Evolutionary conservation across 306 rosid genomes (phyloP), one percentile per base, ranked within the genome.

Genomic region (Castanea mollissima): DNA sequence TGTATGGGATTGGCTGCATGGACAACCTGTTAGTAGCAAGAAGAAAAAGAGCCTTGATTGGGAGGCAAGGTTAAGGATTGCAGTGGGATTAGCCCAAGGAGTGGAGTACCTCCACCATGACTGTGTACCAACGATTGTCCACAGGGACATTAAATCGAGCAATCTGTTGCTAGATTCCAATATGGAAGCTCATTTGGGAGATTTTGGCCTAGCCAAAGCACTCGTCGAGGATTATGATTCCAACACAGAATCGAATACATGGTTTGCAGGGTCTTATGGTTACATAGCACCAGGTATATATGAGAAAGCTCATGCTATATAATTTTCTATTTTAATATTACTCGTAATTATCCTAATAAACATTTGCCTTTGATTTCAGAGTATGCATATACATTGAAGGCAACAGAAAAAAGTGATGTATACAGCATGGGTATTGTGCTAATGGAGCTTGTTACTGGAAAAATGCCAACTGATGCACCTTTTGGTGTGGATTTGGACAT

Each of bases 161-260:
- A 95, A 95, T 55, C 60, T 95, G 20, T 79, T 95, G 87, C 90
- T 95, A 10, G 97, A 95, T 85, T 89, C 96, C 54, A 84, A 84
- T 57, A 86, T 95, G 99, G 96, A 93, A 31, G 96, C 99, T 54
- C 99, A 95, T 81, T 86, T 95, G 87, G 98, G 99, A 38, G 99
- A 95, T 75, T 95, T 93, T 14, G 99, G 99, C 52, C 89, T 95
- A 38, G 99, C 99, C 55, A 95, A 93, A 78, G 74, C 86, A 34
- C 64, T 93, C 13, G 31, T 63, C 1, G 99, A 94, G 83, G 86
- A 82, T 59, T 80, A 69, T 32, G 98, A 95, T 76, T 83, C 94
- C 0, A 80, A 84, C 77, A 89, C 94, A 0, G 99, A 91, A 73
- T 90, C 97, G 1, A 89, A 85, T 71, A 84, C 94, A 71, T 85